These are phyloP conservation scores for Chaetoceros muelleri DNA, from an alignment of 108 stramenopile species.

Conservation along the genomic window DNA sequence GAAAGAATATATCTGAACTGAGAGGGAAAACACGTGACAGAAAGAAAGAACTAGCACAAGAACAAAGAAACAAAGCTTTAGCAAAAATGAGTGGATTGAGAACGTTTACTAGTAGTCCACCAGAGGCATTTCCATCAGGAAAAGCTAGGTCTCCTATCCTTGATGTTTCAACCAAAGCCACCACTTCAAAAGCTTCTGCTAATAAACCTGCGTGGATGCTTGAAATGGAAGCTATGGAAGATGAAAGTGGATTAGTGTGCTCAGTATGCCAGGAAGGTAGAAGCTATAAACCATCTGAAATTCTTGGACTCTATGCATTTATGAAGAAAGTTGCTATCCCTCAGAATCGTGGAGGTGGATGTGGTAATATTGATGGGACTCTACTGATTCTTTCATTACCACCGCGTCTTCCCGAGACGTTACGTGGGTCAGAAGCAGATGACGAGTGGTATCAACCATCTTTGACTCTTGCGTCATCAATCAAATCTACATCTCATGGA, in stretches of 20 bases:
- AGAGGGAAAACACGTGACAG: slow-evolving; percentile 56
- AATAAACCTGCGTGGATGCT: slow-evolving; percentile 65
- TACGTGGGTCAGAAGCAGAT: slow-evolving; percentile 19
- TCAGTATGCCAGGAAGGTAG: slow-evolving; percentile 80
- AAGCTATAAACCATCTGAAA: slow-evolving; percentile 58
- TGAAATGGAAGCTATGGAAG: slow-evolving; percentile 78
- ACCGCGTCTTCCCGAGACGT: slow-evolving; percentile 22
- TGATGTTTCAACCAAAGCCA: slow-evolving; percentile 2
- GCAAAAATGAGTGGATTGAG: slow-evolving; percentile 45
- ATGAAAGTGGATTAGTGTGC: slow-evolving; percentile 68
- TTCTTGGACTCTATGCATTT: slow-evolving; percentile 75
- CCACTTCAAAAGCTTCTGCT: background rate
- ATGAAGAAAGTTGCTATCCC: slow-evolving; percentile 68
- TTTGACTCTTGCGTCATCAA: slow-evolving; percentile 32
- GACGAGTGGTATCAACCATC: slow-evolving; percentile 30
- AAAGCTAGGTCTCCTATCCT: background rate
- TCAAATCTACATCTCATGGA: slow-evolving; percentile 27
- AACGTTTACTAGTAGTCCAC: slow-evolving; percentile 14
- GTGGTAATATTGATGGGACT: slow-evolving; percentile 52
- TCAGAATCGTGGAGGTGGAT: slow-evolving; percentile 31
- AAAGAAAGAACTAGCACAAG: slow-evolving; percentile 71
- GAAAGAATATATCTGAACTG: slow-evolving; percentile 23
- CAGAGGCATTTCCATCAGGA: slow-evolving; percentile 10
- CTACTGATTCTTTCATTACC: slow-evolving; percentile 46
- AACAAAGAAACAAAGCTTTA: slow-evolving; percentile 55